Evolutionary conservation across 2,329 filamentous ascomycete species (phyloP).

Genomic region (Stagonosporopsis chrysanthemi): DNA sequence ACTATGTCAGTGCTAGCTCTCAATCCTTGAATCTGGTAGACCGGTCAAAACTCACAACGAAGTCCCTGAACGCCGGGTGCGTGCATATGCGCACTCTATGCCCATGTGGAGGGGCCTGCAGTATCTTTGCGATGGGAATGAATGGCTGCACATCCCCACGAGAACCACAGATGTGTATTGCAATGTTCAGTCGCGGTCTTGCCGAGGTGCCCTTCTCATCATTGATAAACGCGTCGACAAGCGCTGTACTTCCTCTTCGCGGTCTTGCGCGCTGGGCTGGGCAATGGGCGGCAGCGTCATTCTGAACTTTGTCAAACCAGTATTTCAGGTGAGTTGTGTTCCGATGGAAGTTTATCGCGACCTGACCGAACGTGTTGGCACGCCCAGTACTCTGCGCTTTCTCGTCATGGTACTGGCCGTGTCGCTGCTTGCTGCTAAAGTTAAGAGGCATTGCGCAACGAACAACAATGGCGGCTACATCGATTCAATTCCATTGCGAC

Average conservation of each 20-base stretch:
- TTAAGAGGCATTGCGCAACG: constrained; percentile 18
- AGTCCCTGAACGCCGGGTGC: constrained; percentile 32
- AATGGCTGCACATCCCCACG: constrained; percentile 67
- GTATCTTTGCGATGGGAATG: constrained; percentile 62
- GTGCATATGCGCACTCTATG: constrained; percentile 43
- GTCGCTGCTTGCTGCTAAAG: constrained; percentile 12
- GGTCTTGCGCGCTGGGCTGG: constrained; percentile 7
- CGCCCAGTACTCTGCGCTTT: constrained; percentile 21
- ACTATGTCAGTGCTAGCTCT: neutral
- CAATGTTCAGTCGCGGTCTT: constrained; percentile 55
- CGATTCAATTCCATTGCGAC: neutral
- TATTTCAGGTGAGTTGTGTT: constrained; percentile 25
- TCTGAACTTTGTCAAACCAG: constrained; percentile 28
- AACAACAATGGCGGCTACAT: constrained; percentile 1
- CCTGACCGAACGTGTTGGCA: constrained; percentile 27
- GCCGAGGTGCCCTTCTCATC: constrained; percentile 6
- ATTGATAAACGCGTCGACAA: constrained; percentile 11
- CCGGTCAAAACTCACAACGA: constrained; percentile 22
- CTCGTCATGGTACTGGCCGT: constrained; percentile 17
- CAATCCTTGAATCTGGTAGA: neutral
- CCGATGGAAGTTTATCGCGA: constrained; percentile 28
- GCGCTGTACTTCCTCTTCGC: constrained; percentile 11
- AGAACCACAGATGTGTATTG: constrained; percentile 63
- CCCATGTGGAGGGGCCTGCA: constrained; percentile 42
- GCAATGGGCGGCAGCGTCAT: constrained; percentile 8